phyloP scores from a whole-genome alignment of 345 rosid species.

The Abelmoschus esculentus region DNA sequence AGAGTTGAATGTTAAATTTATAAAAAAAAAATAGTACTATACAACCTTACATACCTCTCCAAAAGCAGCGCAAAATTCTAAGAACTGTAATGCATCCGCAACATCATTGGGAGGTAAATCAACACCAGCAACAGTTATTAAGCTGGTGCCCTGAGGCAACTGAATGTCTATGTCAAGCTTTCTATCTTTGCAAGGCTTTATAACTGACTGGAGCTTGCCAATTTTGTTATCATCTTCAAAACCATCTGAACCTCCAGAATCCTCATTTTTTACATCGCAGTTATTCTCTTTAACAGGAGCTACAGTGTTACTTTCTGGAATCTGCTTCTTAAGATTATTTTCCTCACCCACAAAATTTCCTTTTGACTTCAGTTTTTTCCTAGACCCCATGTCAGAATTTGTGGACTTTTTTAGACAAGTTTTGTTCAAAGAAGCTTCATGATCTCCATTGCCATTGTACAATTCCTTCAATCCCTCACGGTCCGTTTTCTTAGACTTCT shows the following conservation, averaged over 20 bases:
- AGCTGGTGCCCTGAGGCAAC: slow-evolving; percentile 44
- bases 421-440: slow-evolving; percentile 18
- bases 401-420: slow-evolving; percentile 9
- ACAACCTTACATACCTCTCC: slow-evolving; percentile 38
- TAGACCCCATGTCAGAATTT: neutral
- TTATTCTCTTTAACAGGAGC: neutral
- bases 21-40: neutral
- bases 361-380: slow-evolving; percentile 4
- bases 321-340: slow-evolving; percentile 4
- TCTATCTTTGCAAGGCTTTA: slow-evolving; percentile 9
- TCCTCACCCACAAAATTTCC: neutral
- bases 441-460: slow-evolving; percentile 17
- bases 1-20: neutral
- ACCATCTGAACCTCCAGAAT: slow-evolving; percentile 12
- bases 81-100: slow-evolving; percentile 68
- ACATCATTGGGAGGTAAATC: slow-evolving; percentile 50
- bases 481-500: slow-evolving; percentile 34
- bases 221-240: slow-evolving; percentile 9
- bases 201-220: slow-evolving; percentile 7
- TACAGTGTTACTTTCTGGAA: neutral
- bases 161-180: slow-evolving; percentile 24
- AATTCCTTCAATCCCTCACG: slow-evolving; percentile 37
- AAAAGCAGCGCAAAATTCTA: slow-evolving; percentile 79
- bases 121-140: slow-evolving; percentile 48
- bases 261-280: neutral